Conservation (phyloP, 768 basidiomycete species). For the Sporobolomyces roseus region DNA sequence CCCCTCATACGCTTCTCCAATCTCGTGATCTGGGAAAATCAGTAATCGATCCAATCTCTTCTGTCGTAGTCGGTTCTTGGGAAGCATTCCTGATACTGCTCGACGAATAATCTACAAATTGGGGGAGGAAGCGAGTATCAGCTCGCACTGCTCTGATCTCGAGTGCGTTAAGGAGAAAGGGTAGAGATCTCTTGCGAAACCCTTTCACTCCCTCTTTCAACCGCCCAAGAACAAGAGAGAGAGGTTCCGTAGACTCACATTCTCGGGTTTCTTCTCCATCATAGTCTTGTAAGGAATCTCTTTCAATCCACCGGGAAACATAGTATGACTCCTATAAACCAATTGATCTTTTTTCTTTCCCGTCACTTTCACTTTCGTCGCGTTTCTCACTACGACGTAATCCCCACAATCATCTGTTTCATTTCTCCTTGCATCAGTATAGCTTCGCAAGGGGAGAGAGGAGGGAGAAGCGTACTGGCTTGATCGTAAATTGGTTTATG, state of each 20-base stretch:
- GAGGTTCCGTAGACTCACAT: constrained; percentile 55
- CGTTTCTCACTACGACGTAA: constrained; percentile 94
- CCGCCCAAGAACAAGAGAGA: neutral
- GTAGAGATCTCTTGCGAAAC: neutral
- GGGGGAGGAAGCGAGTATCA: constrained; percentile 6
- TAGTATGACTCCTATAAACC: constrained; percentile 81
- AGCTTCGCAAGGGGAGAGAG: neutral
- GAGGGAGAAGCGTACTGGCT: constrained; percentile 55
- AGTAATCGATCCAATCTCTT: constrained; percentile 79
- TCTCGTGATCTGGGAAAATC: constrained; percentile 65
- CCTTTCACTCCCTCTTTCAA: neutral
- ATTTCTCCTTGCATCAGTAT: neutral
- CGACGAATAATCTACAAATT: constrained; percentile 75
- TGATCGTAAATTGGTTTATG: constrained; percentile 97
- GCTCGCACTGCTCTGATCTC: neutral
- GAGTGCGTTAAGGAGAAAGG: neutral
- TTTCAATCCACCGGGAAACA: constrained; percentile 89
- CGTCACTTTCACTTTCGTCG: constrained; percentile 73
- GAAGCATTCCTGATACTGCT: constrained; percentile 96
- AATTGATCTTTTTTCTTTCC: constrained; percentile 84
- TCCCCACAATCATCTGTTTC: constrained; percentile 86
- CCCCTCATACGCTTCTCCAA: constrained; percentile 61
- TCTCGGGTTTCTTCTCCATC: constrained; percentile 80
- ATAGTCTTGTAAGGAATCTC: constrained; percentile 79
- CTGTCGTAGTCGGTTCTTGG: constrained; percentile 93